These are phyloP conservation scores for Penicillium griseofulvum DNA, from an alignment of 2,329 filamentous ascomycete genomes.

Conservation along the genomic window DNA sequence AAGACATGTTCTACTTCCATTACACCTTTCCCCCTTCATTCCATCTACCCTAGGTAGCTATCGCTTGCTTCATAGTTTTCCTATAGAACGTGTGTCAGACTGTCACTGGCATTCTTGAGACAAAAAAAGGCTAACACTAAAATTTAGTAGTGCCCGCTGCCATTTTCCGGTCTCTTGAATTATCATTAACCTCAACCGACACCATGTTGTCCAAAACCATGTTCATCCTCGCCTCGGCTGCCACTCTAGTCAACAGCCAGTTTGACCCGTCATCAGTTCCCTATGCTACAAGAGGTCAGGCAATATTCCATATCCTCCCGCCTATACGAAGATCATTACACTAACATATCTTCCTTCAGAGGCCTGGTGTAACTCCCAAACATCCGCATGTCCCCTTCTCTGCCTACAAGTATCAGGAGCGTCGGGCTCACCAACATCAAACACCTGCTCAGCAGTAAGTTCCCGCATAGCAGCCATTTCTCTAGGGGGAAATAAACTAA, in stretches of 20 bases:
- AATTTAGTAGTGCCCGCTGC: not conserved
- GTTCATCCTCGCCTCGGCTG: conserved; percentile 32
- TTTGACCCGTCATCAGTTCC: conserved; percentile 41
- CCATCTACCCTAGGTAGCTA: not conserved
- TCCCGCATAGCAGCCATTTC: not conserved
- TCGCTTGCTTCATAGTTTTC: conserved; percentile 2
- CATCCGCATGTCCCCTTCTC: conserved; percentile 45
- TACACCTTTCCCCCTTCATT: conserved; percentile 17
- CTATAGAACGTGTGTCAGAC: not conserved
- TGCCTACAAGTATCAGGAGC: conserved; percentile 43
- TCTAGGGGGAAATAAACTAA: not conserved
- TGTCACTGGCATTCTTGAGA: not conserved
- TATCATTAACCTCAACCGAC: conserved; percentile 8
- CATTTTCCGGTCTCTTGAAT: not conserved
- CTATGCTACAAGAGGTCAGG: conserved; percentile 37
- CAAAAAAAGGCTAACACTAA: not conserved
- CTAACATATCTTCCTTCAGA: conserved; percentile 17
- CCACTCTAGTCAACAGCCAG: conserved; percentile 36
- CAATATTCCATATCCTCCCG: not conserved
- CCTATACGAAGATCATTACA: not conserved
- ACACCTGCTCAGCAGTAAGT: conserved; percentile 43
- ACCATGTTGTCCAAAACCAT: conserved; percentile 32
- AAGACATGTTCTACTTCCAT: not conserved
- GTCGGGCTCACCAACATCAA: conserved; percentile 33
- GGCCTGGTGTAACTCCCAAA: conserved; percentile 46